A percentile compares a stretch with the other conserved stretches of the same genome.
These are phyloP conservation scores for Chamaecrista fasciculata DNA, from an alignment of 306 rosid genomes.

Conservation along the genomic window DNA sequence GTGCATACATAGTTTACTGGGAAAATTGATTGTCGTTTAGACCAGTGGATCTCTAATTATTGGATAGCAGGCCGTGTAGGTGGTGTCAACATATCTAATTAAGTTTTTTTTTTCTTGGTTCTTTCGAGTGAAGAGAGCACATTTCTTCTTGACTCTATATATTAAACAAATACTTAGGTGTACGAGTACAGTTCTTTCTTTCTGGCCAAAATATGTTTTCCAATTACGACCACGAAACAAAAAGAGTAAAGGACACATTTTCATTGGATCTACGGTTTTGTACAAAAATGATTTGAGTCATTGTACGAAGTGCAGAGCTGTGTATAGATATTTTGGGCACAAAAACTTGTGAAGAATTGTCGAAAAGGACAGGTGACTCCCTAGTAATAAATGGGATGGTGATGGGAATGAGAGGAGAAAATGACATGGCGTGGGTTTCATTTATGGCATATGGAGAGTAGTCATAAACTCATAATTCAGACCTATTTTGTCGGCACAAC, in stretches of 20 bases:
- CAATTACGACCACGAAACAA: not conserved
- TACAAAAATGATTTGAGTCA: not conserved
- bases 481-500: not conserved
- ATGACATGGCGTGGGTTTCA: not conserved
- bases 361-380: not conserved
- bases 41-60: not conserved
- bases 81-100: not conserved
- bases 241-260: not conserved
- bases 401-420: not conserved
- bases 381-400: not conserved
- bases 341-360: not conserved
- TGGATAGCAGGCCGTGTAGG: not conserved
- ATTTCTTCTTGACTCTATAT: not conserved
- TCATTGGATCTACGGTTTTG: not conserved
- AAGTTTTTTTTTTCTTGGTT: not conserved
- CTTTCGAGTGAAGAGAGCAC: not conserved
- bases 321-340: not conserved
- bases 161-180: not conserved
- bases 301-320: not conserved
- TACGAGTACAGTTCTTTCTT: not conserved
- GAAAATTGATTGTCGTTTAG: not conserved
- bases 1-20: not conserved
- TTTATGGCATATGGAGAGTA: not conserved
- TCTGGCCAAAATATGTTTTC: not conserved
- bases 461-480: not conserved